A percentile compares a stretch with the other conserved stretches of the same genome.
phyloP scores from a whole-genome alignment of 148 eudicot species.

The Cornus controversa region DNA sequence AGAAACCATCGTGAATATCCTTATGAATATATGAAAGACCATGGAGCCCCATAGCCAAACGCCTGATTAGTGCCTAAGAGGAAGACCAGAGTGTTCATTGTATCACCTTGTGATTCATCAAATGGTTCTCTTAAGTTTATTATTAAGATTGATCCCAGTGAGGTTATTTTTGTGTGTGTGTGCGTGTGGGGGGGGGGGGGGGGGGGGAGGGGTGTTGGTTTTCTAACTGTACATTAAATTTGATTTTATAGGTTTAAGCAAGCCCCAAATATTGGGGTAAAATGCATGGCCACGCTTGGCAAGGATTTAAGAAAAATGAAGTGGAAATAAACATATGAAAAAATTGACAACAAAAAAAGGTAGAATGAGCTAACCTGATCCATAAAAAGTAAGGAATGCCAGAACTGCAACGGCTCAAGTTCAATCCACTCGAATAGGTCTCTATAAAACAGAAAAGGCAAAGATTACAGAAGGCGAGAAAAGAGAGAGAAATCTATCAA shows the following conservation, averaged over 20 bases:
- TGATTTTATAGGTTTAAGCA: neutral
- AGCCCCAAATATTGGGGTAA: neutral
- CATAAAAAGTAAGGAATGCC: conserved; percentile 95
- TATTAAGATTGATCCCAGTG: neutral
- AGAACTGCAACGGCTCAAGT: conserved; percentile 84
- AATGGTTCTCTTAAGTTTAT: neutral
- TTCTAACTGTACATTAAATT: neutral
- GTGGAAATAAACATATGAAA: neutral
- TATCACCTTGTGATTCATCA: neutral
- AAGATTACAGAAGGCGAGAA: conserved; percentile 8
- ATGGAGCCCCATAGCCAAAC: neutral
- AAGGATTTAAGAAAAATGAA: neutral
- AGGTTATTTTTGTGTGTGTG: too few species aligned
- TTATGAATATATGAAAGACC: too few species aligned
- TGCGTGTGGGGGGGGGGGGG: too few species aligned
- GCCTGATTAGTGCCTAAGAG: neutral
- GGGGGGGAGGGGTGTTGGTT: too few species aligned
- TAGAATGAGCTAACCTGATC: conserved; percentile 69
- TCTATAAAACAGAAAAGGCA: conserved; percentile 31
- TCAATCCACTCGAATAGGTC: conserved; percentile 97
- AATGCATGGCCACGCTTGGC: too few species aligned
- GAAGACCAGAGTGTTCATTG: neutral
- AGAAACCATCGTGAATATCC: neutral
- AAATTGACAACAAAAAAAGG: neutral
- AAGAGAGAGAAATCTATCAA: neutral